phyloP scores from a whole-genome alignment of 176 grass and related monocot genomes.

The Neostapfia colusana region DNA sequence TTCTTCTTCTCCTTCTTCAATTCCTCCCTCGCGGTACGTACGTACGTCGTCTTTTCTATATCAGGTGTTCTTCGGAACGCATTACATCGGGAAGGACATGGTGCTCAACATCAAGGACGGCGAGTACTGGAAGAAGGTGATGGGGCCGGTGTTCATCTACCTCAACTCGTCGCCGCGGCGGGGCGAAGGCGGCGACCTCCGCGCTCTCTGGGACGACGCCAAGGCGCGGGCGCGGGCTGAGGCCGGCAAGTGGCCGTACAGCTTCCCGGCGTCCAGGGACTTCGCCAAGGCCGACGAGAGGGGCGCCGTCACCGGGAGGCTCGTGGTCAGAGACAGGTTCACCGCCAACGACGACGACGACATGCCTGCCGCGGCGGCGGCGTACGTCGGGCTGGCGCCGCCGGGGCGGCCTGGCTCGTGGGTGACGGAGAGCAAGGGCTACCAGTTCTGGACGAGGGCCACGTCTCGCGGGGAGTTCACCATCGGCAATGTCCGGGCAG shows the following conservation, averaged over 20 bases:
- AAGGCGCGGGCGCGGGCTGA: conserved; percentile 60
- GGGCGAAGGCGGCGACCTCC: not conserved
- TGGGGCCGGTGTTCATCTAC: conserved; percentile 86
- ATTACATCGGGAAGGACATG: conserved; percentile 64
- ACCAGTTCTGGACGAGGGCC: conserved; percentile 75
- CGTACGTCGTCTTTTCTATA: no score
- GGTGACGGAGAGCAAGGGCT: conserved; percentile 60
- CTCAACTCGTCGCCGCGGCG: conserved; percentile 55
- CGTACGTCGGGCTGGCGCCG: conserved; percentile 57
- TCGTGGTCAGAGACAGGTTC: conserved; percentile 46
- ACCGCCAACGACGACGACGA: not conserved
- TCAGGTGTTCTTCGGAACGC: conserved; percentile 67
- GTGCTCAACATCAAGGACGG: conserved; percentile 40
- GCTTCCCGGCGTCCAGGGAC: conserved; percentile 58
- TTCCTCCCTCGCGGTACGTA: no score
- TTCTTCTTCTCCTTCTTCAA: no score
- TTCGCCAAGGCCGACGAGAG: conserved; percentile 49
- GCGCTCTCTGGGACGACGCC: conserved; percentile 62
- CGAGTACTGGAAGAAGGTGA: conserved; percentile 77
- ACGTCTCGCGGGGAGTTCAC: conserved; percentile 38
- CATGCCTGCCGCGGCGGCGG: not conserved
- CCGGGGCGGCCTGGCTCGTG: conserved; percentile 57
- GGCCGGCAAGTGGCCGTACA: conserved; percentile 64
- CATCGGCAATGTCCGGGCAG: conserved; percentile 47
- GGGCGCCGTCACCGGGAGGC: conserved; percentile 45